These are phyloP conservation scores for Phellinidium pouzarii DNA, from an alignment of 1,284 basidiomycete species.

Conservation along the genomic window DNA sequence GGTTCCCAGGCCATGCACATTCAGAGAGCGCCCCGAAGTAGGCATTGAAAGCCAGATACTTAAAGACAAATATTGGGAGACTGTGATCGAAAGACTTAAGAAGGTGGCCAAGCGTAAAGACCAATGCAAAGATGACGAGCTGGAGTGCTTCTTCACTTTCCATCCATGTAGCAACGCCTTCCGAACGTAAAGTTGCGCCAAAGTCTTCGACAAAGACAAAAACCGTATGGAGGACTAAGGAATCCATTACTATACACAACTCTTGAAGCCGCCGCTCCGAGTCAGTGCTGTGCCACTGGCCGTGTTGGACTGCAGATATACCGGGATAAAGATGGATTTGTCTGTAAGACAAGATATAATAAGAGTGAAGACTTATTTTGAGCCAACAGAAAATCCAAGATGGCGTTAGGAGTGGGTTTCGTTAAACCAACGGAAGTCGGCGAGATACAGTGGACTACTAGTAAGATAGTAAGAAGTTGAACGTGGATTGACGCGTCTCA, in stretches of 20 bases:
- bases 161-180: neutral
- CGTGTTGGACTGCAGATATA: neutral
- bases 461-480: no score
- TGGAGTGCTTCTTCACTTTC: neutral
- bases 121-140: neutral
- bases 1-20: neutral
- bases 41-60: neutral
- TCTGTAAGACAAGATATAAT: neutral
- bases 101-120: neutral
- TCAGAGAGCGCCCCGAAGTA: neutral
- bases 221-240: no score
- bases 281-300: neutral
- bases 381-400: conserved; percentile 22
- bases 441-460: no score
- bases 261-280: no score
- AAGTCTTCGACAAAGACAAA: neutral
- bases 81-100: neutral
- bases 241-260: no score
- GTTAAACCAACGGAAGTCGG: no score
- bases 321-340: neutral
- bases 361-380: neutral
- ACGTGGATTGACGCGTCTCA: no score
- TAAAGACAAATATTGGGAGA: neutral
- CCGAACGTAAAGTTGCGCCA: neutral
- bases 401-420: no score